Conservation (phyloP, 2,329 filamentous ascomycete genomes). For the Cercospora nicotianae region DNA sequence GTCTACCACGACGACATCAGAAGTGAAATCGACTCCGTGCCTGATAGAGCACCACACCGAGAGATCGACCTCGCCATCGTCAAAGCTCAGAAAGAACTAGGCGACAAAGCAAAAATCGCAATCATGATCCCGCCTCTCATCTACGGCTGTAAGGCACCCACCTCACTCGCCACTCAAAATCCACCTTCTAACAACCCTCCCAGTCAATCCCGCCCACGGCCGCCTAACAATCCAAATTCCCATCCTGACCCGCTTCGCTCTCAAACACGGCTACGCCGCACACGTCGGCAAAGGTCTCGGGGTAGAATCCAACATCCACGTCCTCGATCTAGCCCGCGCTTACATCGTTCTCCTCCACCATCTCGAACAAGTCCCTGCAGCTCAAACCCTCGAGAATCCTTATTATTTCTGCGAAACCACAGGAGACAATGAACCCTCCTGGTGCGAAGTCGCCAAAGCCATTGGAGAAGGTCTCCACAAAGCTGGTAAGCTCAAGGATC, state of each 20-base stretch:
- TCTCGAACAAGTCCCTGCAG: conserved; percentile 41
- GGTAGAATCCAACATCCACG: conserved; percentile 50
- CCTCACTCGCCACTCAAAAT: too few relatives aligned
- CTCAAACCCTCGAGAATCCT: conserved; percentile 44
- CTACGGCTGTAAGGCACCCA: conserved; percentile 43
- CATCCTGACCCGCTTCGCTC: conserved; percentile 49
- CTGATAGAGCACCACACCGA: conserved; percentile 48
- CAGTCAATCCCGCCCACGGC: conserved; percentile 39
- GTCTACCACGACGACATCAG: conserved; percentile 48
- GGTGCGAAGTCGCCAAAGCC: conserved; percentile 43
- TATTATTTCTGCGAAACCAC: conserved; percentile 53
- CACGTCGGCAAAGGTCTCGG: conserved; percentile 48
- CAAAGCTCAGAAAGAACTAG: conserved; percentile 40
- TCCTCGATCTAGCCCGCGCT: conserved; percentile 49
- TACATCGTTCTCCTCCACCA: conserved; percentile 50
- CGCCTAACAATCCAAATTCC: conserved; percentile 52
- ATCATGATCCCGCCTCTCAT: conserved; percentile 53
- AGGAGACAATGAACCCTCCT: conserved; percentile 45
- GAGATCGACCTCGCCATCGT: conserved; percentile 50
- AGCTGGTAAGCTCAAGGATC: conserved; percentile 42
- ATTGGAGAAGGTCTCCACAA: conserved; percentile 44
- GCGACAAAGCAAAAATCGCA: conserved; percentile 46
- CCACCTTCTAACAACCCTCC: not conserved
- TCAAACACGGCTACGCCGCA: conserved; percentile 51
- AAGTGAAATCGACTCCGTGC: conserved; percentile 44